Evolutionary conservation across 1,284 basidiomycete genomes (phyloP).

Genomic region (Cryptococcus floricola): DNA sequence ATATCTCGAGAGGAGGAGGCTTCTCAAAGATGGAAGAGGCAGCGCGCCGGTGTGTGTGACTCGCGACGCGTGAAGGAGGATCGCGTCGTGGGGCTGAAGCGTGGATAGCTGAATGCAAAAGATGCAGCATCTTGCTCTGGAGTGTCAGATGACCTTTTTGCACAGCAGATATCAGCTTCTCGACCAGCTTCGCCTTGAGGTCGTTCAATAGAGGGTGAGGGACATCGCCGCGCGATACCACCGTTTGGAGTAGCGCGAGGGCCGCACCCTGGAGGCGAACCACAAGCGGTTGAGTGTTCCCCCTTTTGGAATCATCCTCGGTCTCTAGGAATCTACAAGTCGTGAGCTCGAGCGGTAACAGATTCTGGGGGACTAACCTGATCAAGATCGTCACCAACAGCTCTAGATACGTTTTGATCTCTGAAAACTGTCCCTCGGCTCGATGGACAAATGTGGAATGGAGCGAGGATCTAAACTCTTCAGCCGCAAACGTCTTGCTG

Average conservation of each 20-base stretch:
- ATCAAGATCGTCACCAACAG: constrained; percentile 64
- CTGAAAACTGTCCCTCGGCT: constrained; percentile 49
- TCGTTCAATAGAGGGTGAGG: constrained; percentile 58
- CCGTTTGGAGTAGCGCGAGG: constrained; percentile 74
- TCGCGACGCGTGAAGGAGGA: not conserved
- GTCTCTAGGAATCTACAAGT: constrained; percentile 9
- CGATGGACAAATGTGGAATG: constrained; percentile 54
- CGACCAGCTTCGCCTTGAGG: constrained; percentile 68
- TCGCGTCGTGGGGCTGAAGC: constrained; percentile 46
- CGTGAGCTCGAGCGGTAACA: not conserved
- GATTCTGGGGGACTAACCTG: constrained; percentile 53
- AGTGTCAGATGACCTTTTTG: constrained; percentile 68
- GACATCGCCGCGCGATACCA: constrained; percentile 75
- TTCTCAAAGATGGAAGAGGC: constrained; percentile 16
- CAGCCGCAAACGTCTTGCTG: constrained; percentile 31
- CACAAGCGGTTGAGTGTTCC: constrained; percentile 1
- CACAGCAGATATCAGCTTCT: constrained; percentile 70
- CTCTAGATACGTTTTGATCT: constrained; percentile 61
- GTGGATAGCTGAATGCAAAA: constrained; percentile 79
- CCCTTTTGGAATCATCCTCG: not conserved
- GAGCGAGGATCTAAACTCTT: constrained; percentile 5
- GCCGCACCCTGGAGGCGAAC: constrained; percentile 64
- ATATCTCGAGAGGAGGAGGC: not conserved
- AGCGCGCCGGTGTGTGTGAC: constrained; percentile 9
- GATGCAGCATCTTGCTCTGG: constrained; percentile 87